Percentiles rank a stretch among this genome's conserved stretches.
Conservation (phyloP, 495 filamentous ascomycete genomes). For the Baudoinia panamericana region DNA sequence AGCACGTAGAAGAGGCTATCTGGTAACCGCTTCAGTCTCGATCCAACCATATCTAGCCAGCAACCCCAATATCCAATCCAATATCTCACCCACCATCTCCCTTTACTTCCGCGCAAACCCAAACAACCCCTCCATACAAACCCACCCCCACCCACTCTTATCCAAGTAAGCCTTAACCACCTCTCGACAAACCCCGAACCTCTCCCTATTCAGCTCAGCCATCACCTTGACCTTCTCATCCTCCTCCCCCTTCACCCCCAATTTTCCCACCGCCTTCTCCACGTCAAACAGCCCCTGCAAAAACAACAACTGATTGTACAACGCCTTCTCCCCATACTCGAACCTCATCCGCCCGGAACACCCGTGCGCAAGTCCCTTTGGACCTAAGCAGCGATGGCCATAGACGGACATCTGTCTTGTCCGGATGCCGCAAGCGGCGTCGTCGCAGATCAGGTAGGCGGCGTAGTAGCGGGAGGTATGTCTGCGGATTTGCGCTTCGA, state of each 20-base stretch:
- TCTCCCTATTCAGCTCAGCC: conserved; percentile 60
- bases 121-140: conserved; percentile 90
- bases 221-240: conserved; percentile 52
- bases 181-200: conserved; percentile 61
- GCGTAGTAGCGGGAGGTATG: conserved; percentile 78
- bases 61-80: too few relatives aligned
- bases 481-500: conserved; percentile 69
- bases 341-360: conserved; percentile 83
- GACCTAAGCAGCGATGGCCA: conserved; percentile 77
- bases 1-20: too few relatives aligned
- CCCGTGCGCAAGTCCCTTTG: conserved; percentile 63
- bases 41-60: too few relatives aligned
- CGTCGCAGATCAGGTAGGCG: conserved; percentile 81
- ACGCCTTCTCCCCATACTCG: conserved; percentile 71
- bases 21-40: too few relatives aligned
- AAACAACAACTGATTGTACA: conserved; percentile 93
- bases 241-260: conserved; percentile 29
- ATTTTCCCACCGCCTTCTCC: conserved; percentile 55
- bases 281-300: conserved; percentile 78
- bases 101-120: conserved; percentile 45
- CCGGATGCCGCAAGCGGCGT: conserved; percentile 69
- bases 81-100: too few relatives aligned
- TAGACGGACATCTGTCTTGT: conserved; percentile 88
- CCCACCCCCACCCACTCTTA: conserved; percentile 90
- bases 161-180: conserved; percentile 81